phyloP scores from a whole-genome alignment of 2,329 filamentous ascomycete genomes.

The Fusarium nodosum region DNA sequence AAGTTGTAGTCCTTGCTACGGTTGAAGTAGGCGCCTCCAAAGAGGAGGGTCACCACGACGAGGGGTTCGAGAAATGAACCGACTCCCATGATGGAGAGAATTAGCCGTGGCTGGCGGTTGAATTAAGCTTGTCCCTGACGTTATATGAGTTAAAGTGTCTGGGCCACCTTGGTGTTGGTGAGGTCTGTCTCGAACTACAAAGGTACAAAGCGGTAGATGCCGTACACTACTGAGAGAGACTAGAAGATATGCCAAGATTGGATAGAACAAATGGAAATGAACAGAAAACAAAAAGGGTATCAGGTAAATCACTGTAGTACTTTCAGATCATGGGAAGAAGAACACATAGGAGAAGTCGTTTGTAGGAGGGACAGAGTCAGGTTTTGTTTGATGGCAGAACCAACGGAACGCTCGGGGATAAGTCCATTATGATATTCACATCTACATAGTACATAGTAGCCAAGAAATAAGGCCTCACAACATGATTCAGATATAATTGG shows the following conservation, averaged over 20 bases:
- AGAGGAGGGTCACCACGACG: slow-evolving; percentile 59
- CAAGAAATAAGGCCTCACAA: slow-evolving; percentile 4
- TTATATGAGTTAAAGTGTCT: background rate
- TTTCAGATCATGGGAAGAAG: background rate
- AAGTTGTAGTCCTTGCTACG: slow-evolving; percentile 57
- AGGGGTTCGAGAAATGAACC: slow-evolving; percentile 60
- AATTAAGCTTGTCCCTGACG: background rate
- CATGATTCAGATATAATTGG: slow-evolving; percentile 11
- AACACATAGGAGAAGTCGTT: background rate
- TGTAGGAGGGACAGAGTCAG: slow-evolving; percentile 7
- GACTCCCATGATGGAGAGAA: slow-evolving; percentile 53
- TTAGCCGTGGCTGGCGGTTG: background rate
- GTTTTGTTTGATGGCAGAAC: slow-evolving; percentile 38
- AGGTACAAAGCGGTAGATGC: background rate
- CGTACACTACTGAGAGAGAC: background rate
- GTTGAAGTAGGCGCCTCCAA: slow-evolving; percentile 61
- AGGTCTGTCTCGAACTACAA: background rate
- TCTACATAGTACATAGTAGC: slow-evolving; percentile 12
- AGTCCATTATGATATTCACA: slow-evolving; percentile 11
- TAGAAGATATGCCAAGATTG: background rate
- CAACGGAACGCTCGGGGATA: slow-evolving; percentile 30
- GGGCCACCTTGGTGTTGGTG: background rate
- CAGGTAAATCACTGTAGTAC: background rate
- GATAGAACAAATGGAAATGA: background rate
- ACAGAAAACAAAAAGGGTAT: slow-evolving; percentile 5